Evolutionary conservation across 768 basidiomycete species (phyloP).

Genomic region (Boletus reticulatus): DNA sequence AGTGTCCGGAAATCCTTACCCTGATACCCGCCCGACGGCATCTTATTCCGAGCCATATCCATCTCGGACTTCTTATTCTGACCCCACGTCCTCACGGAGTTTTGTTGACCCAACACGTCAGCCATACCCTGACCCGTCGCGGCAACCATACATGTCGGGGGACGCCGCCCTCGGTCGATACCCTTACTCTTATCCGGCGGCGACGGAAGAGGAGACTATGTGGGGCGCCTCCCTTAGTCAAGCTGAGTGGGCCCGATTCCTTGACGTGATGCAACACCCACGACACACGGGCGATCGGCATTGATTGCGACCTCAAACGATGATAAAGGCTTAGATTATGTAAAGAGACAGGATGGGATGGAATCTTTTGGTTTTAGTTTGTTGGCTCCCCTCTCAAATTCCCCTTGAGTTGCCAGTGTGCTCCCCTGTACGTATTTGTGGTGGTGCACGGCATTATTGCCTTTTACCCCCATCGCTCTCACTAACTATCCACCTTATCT

Average conservation of each 20-base stretch:
- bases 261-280: slow-evolving; percentile 62
- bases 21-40: slow-evolving; percentile 20
- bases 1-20: slow-evolving; percentile 28
- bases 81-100: slow-evolving; percentile 23
- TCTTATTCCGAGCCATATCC: slow-evolving; percentile 27
- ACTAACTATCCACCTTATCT: slow-evolving; percentile 13
- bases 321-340: slow-evolving; percentile 20
- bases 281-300: slow-evolving; percentile 29
- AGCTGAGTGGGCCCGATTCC: slow-evolving; percentile 66
- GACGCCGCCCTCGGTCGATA: slow-evolving; percentile 24
- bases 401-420: slow-evolving; percentile 16
- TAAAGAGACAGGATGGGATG: slow-evolving; percentile 29
- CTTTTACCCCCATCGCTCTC: not conserved
- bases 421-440: slow-evolving; percentile 24
- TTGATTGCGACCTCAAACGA: slow-evolving; percentile 11
- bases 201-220: slow-evolving; percentile 59
- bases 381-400: slow-evolving; percentile 5
- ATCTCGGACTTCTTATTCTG: slow-evolving; percentile 26
- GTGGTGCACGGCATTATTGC: slow-evolving; percentile 17
- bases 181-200: slow-evolving; percentile 39
- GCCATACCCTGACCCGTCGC: slow-evolving; percentile 26
- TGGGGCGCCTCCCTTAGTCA: slow-evolving; percentile 79
- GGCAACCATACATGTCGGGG: slow-evolving; percentile 26
- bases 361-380: slow-evolving; percentile 24
- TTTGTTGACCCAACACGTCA: slow-evolving; percentile 21